These are phyloP conservation scores for Galium porrigens DNA, from an alignment of 305 asterid species.

Conservation along the genomic window DNA sequence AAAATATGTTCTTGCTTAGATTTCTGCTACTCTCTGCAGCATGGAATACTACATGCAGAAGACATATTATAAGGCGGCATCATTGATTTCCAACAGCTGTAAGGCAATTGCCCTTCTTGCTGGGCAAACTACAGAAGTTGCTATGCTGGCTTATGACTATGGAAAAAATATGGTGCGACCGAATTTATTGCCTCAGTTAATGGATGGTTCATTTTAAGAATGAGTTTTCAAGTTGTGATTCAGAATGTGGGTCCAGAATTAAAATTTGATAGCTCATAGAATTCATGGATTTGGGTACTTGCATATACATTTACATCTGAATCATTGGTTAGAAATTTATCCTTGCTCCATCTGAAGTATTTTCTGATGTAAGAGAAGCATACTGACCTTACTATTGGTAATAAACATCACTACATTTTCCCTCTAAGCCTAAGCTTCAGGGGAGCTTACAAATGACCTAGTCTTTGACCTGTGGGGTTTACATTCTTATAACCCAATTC, in stretches of 20 bases:
- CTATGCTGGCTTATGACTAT: conserved; percentile 71
- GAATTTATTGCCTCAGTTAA: not conserved
- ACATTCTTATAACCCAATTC: not conserved
- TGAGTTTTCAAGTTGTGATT: not conserved
- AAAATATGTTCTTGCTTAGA: not conserved
- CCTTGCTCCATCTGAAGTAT: not conserved
- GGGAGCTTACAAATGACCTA: too few relatives aligned
- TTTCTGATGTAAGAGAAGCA: not conserved
- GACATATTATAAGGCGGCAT: conserved; percentile 92
- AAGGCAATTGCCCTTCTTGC: conserved; percentile 82
- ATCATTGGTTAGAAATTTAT: not conserved
- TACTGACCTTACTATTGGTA: too few relatives aligned
- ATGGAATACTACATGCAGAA: conserved; percentile 99
- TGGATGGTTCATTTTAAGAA: not conserved
- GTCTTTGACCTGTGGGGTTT: not conserved
- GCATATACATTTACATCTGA: not conserved
- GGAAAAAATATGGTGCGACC: conserved; percentile 78
- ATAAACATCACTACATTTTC: not conserved
- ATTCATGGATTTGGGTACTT: not conserved
- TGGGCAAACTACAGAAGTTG: conserved; percentile 83
- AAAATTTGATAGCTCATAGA: not conserved
- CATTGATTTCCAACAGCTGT: conserved; percentile 89
- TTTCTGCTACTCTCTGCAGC: conserved; percentile 38
- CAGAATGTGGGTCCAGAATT: not conserved
- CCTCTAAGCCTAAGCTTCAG: not conserved